Percentiles rank a stretch among this genome's conserved stretches.
Evolutionary conservation across 2,329 filamentous ascomycete genomes (phyloP).

Genomic region (Fulvia fulva): DNA sequence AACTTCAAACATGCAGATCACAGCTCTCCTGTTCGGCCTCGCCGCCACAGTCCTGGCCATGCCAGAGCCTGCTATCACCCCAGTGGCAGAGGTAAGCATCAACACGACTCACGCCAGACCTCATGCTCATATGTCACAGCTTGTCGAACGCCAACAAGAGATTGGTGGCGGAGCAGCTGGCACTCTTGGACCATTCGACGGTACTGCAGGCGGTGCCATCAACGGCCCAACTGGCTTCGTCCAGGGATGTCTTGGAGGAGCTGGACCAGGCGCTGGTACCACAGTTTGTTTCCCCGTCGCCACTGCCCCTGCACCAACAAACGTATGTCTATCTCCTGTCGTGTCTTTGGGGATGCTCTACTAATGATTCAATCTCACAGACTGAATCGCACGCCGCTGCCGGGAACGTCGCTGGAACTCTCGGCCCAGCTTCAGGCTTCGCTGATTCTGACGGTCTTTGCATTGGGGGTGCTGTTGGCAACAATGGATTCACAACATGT

Average conservation of each 20-base stretch:
- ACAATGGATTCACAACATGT: slow-evolving; percentile 15
- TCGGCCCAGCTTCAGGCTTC: slow-evolving; percentile 13
- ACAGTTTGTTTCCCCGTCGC: slow-evolving; percentile 14
- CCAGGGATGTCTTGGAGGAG: slow-evolving; percentile 16
- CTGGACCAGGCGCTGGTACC: slow-evolving; percentile 2
- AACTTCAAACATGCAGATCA: background rate
- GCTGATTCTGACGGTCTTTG: slow-evolving; percentile 14
- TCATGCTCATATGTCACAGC: background rate
- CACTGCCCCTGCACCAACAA: slow-evolving; percentile 12
- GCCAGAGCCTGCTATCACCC: background rate
- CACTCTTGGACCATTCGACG: slow-evolving; percentile 7
- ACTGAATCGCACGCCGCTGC: background rate
- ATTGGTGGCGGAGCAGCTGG: slow-evolving; percentile 14
- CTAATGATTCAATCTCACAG: background rate
- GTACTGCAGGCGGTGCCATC: slow-evolving; percentile 15
- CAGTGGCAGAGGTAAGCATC: background rate
- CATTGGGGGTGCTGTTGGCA: slow-evolving; percentile 9
- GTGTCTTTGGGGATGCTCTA: background rate
- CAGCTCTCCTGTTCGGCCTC: background rate
- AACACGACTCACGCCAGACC: no score
- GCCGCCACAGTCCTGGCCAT: background rate
- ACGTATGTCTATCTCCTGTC: slow-evolving; percentile 1
- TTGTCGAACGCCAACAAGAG: slow-evolving; percentile 3
- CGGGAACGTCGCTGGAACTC: slow-evolving; percentile 13
- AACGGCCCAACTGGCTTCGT: slow-evolving; percentile 16